A percentile compares a stretch with the other conserved stretches of the same genome.
phyloP scores from a whole-genome alignment of 2,329 filamentous ascomycete species.

The Alternaria gansuensis region DNA sequence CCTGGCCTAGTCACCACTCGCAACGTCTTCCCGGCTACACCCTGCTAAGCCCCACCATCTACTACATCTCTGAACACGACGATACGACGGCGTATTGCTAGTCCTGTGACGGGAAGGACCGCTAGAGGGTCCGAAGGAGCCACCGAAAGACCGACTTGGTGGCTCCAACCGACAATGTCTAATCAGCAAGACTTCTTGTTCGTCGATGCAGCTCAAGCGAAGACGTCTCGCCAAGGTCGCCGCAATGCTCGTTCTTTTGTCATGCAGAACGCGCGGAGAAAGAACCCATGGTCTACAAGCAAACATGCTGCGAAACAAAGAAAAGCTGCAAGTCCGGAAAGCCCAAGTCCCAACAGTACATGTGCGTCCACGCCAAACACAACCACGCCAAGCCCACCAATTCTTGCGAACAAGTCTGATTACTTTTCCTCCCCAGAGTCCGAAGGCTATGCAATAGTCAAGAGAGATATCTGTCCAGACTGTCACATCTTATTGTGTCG shows the following conservation, averaged over 20 bases:
- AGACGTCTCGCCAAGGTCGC: conserved; percentile 50
- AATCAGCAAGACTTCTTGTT: conserved; percentile 51
- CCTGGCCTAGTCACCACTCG: conserved; percentile 33
- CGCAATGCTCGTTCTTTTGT: conserved; percentile 54
- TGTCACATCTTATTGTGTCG: conserved; percentile 45
- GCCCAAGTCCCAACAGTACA: conserved; percentile 41
- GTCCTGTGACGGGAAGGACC: conserved; percentile 32
- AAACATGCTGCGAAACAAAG: conserved; percentile 49
- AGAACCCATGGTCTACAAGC: conserved; percentile 53
- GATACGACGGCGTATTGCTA: conserved; percentile 29
- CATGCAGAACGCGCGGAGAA: conserved; percentile 52
- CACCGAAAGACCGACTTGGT: conserved; percentile 29
- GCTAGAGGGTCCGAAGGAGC: conserved; percentile 42
- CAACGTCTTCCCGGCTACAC: conserved; percentile 30
- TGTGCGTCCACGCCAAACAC: conserved; percentile 46
- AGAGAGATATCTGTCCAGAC: conserved; percentile 40
- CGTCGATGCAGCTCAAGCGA: conserved; percentile 51
- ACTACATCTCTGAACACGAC: conserved; percentile 32
- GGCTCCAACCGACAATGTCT: conserved; percentile 32
- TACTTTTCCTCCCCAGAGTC: conserved; percentile 32
- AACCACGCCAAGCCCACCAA: conserved; percentile 45
- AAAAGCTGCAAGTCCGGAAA: conserved; percentile 33
- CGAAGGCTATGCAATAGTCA: conserved; percentile 27
- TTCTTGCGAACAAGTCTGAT: conserved; percentile 26
- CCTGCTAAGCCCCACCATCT: conserved; percentile 38